Evolutionary conservation across 1,284 basidiomycete species (phyloP).

Genomic region (Puccinia novopanici): DNA sequence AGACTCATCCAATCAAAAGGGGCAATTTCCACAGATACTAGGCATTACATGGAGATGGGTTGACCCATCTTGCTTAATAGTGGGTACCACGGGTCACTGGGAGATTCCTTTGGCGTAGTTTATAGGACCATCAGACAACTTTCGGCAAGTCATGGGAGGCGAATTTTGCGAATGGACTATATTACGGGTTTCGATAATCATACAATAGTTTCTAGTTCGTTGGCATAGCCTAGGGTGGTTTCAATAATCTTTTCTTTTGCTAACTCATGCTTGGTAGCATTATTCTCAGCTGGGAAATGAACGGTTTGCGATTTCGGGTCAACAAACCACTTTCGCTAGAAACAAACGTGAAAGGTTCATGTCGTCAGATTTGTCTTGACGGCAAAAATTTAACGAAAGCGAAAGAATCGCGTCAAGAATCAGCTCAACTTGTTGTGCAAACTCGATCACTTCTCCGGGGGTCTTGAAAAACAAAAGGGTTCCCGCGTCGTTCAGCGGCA

Average conservation of each 20-base stretch:
- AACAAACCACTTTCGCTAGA: slow-evolving; percentile 72
- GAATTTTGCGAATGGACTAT: neutral
- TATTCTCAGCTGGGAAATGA: slow-evolving; percentile 68
- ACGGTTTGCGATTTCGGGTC: slow-evolving; percentile 68
- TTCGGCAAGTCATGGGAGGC: neutral
- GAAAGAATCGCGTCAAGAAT: neutral
- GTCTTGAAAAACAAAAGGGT: slow-evolving; percentile 84
- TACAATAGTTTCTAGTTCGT: slow-evolving; percentile 84
- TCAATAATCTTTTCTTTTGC: slow-evolving; percentile 77
- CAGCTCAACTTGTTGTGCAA: slow-evolving; percentile 67
- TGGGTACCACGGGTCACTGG: no score
- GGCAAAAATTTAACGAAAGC: neutral
- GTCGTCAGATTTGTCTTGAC: slow-evolving; percentile 11
- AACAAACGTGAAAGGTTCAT: neutral
- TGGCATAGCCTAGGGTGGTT: slow-evolving; percentile 73
- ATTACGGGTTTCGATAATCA: slow-evolving; percentile 58
- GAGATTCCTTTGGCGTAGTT: no score
- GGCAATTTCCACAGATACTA: no score
- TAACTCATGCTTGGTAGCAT: slow-evolving; percentile 75
- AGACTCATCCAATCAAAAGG: no score
- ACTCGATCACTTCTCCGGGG: slow-evolving; percentile 72
- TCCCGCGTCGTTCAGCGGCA: slow-evolving; percentile 82
- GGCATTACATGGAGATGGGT: no score
- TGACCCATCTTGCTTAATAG: no score
- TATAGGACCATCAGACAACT: no score